Conservation (phyloP, 495 filamentous ascomycete genomes). For the Podospora sp. region DNA sequence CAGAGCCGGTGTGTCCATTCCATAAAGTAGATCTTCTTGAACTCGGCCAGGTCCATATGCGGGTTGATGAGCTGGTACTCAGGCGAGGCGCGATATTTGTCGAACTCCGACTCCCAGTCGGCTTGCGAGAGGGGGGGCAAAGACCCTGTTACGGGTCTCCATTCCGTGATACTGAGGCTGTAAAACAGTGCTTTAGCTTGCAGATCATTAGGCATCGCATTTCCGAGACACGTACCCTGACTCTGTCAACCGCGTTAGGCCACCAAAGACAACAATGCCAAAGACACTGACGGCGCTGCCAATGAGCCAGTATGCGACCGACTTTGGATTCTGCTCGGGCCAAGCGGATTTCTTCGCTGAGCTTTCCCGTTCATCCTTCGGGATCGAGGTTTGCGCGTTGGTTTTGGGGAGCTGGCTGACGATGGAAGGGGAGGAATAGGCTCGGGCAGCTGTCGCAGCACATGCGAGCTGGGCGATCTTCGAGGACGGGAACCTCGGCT, state of each 20-base stretch:
- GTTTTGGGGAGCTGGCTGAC: background rate
- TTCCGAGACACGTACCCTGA: constrained; percentile 68
- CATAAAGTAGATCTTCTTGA: constrained; percentile 99
- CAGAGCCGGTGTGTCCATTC: constrained; percentile 97
- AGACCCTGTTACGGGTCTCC: constrained; percentile 93
- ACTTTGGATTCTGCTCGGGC: constrained; percentile 70
- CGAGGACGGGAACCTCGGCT: constrained; percentile 30
- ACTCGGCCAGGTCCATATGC: constrained; percentile 86
- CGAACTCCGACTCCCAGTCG: constrained; percentile 90
- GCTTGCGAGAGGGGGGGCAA: constrained; percentile 75
- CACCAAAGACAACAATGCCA: constrained; percentile 94
- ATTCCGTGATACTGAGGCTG: constrained; percentile 98
- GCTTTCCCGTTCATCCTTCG: background rate
- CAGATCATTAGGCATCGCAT: background rate
- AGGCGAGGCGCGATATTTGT: constrained; percentile 85
- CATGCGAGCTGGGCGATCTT: constrained; percentile 23
- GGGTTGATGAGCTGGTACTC: constrained; percentile 90
- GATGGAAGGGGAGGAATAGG: constrained; percentile 23
- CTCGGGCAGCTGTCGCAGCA: constrained; percentile 23
- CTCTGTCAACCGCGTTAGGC: constrained; percentile 89
- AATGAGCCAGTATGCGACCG: constrained; percentile 88
- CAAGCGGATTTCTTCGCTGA: constrained; percentile 51
- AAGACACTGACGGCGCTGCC: constrained; percentile 91
- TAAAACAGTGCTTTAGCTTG: constrained; percentile 15
- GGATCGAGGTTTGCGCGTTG: background rate